These are phyloP conservation scores for Euphorbia corollata DNA, from an alignment of 441 rosid species.

Conservation along the genomic window DNA sequence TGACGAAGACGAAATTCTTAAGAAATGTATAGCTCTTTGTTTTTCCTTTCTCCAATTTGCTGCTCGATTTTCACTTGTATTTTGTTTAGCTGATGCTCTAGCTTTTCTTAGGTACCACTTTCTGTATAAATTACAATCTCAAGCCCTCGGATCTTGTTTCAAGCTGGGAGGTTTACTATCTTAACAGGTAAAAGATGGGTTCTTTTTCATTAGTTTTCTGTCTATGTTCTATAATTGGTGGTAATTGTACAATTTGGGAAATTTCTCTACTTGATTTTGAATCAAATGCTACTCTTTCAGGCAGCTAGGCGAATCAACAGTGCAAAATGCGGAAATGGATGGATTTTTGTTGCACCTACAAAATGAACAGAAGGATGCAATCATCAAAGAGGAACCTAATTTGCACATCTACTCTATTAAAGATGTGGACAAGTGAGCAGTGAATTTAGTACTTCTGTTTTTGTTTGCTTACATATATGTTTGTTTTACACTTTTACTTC, in stretches of 20 bases:
- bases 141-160: conserved; percentile 73
- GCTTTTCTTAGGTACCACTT: conserved; percentile 46
- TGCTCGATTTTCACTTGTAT: neutral
- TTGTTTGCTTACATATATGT: neutral
- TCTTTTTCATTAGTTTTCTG: neutral
- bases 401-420: conserved; percentile 72
- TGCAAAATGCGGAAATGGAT: conserved; percentile 69
- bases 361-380: conserved; percentile 63
- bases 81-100: neutral
- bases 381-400: conserved; percentile 52
- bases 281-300: conserved; percentile 28
- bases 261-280: neutral
- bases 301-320: conserved; percentile 49
- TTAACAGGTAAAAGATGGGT: conserved; percentile 50
- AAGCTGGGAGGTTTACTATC: conserved; percentile 82
- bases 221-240: neutral
- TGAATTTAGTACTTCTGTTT: conserved; percentile 9
- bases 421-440: conserved; percentile 83
- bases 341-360: conserved; percentile 81
- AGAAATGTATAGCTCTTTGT: conserved; percentile 37
- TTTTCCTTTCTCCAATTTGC: conserved; percentile 11
- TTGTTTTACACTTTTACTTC: neutral
- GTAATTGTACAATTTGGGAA: neutral
- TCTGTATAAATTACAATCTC: conserved; percentile 68
- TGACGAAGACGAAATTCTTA: conserved; percentile 59